Percentiles rank a stretch among this genome's conserved stretches.
Evolutionary conservation across 495 filamentous ascomycete species (phyloP).

Genomic region (Aspergillus ellipticus): DNA sequence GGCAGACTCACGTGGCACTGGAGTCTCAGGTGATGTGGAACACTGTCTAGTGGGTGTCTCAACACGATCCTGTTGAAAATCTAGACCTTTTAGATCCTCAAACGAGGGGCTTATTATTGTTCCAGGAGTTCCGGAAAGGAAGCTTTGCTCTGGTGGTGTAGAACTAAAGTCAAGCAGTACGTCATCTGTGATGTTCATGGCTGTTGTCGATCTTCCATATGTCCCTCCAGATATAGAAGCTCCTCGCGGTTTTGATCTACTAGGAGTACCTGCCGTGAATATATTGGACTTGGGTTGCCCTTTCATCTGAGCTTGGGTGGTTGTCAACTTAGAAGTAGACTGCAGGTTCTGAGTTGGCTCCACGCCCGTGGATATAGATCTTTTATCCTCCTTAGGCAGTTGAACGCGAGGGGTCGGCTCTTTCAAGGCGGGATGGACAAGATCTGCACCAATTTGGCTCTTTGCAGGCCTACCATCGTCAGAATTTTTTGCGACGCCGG

Average conservation of each 20-base stretch:
- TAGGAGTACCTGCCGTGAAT: not conserved
- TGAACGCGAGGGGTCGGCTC: not conserved
- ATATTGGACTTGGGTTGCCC: not conserved
- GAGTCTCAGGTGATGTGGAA: not conserved
- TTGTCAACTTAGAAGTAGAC: not conserved
- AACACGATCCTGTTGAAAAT: constrained; percentile 7
- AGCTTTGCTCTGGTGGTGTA: constrained; percentile 6
- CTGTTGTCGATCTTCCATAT: not conserved
- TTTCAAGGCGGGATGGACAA: too few relatives aligned
- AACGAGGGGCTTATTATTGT: constrained; percentile 13
- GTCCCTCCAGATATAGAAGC: not conserved
- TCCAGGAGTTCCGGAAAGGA: not conserved
- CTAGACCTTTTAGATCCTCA: constrained; percentile 19
- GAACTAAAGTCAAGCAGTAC: constrained; percentile 16
- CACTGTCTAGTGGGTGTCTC: not conserved
- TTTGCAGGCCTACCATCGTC: constrained; percentile 7
- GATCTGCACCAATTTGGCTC: too few relatives aligned
- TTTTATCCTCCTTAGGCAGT: not conserved
- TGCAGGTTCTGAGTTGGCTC: not conserved
- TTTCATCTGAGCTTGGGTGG: not conserved
- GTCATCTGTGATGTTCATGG: not conserved
- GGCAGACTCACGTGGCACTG: not conserved
- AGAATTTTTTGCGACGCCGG: not conserved
- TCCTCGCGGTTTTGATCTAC: too few relatives aligned
- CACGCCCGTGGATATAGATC: not conserved